Evolutionary conservation across 2,329 filamentous ascomycete genomes (phyloP), one percentile per base, ranked within the genome.

Genomic region (Aspergillus unguis): DNA sequence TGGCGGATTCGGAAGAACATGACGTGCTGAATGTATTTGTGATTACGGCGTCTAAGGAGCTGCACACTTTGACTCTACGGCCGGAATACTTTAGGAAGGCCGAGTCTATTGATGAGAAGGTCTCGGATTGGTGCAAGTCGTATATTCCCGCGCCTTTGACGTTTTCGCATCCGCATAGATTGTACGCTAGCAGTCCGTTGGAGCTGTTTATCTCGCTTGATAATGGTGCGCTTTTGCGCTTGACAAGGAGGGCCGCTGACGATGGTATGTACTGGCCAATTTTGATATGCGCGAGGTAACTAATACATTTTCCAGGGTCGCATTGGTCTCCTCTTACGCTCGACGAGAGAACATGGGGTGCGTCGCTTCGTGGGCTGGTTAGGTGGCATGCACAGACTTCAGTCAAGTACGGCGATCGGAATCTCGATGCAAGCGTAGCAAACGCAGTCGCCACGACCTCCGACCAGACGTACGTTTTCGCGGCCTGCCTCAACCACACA

Each of bases 401-500:
- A 33, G 68, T 77, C 44, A 70, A 70, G 52, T 74, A 71, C 58
- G 62, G 74, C 52, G 71, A 71, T 50, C 69, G 66, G 41, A 70
- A 61, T 28, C 64, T 77, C 37, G 76, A 78, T 53, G 57, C 67
- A n/a, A 73, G 69, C 52, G 70, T 71, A 9, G 69, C 73, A 35
- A 73, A 74, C 59, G 69, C 74, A 29, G 75, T 78, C 58, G 67
- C 68, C 26, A 71, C 71, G 29, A 77, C 74, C 5, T 73, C 75
- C 6, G 74, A 77, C 50, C 71, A 75, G 49, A 73, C 71, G 2
- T 75, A 77, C 50, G 68, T 85, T 7, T 89, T 96, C 62, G 92
- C 92, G 0, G 84, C 96, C 44, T 94, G 88, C 58, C 77, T 99
- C 54, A 92, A 99, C 62, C 92, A 99, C 67, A 86, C 85, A 8